A percentile compares a stretch with the other conserved stretches of the same genome.
These are phyloP conservation scores for Aspergillus sp. DNA, from an alignment of 2,329 filamentous ascomycete species.

Conservation along the genomic window DNA sequence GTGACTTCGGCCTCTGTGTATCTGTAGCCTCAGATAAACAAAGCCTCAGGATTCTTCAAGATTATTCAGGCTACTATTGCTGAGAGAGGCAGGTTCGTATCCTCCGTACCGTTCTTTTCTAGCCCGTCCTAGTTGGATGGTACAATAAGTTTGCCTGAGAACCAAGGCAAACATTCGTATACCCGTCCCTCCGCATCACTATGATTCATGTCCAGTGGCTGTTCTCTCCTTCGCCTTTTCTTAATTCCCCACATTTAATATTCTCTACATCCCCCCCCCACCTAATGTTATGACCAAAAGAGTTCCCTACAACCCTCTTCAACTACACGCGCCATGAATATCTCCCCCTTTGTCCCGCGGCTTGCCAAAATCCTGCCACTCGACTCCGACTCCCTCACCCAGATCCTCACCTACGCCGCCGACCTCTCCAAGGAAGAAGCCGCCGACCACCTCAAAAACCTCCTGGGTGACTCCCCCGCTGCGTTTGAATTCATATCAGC, in stretches of 20 bases:
- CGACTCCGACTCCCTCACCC: conserved; percentile 78
- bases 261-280: neutral
- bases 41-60: neutral
- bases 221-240: neutral
- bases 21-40: neutral
- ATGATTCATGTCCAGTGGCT: conserved; percentile 1
- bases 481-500: conserved; percentile 69
- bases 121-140: neutral
- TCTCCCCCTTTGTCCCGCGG: conserved; percentile 55
- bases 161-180: conserved; percentile 7
- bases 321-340: conserved; percentile 26
- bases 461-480: conserved; percentile 82
- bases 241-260: neutral
- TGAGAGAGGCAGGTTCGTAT: neutral
- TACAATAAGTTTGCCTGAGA: conserved; percentile 13
- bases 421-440: conserved; percentile 75
- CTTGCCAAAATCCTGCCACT: conserved; percentile 79
- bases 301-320: neutral
- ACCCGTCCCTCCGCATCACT: conserved; percentile 3
- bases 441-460: conserved; percentile 79
- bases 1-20: neutral
- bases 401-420: conserved; percentile 79
- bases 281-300: neutral
- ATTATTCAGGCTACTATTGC: neutral
- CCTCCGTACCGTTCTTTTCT: too few species aligned